Base-by-base conservation (phyloP, 345 rosid genomes). In the Gossypium longicalyx region DNA sequence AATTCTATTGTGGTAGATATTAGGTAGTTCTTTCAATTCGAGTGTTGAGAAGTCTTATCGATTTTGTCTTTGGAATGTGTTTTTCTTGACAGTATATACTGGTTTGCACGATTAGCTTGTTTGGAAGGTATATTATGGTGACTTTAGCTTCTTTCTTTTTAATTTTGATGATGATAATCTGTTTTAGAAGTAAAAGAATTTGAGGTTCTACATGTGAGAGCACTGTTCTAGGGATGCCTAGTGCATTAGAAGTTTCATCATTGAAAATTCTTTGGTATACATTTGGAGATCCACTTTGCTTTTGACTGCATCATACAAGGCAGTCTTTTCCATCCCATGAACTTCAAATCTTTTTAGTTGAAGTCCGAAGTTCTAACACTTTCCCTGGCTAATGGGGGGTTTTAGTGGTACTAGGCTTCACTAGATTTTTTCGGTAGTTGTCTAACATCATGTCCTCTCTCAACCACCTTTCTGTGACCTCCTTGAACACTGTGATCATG, bases 111-210 rank as follows among this genome's bases (percentile, higher is more conserved):
- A 66, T 69, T 47, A 22, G 25, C 16, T 49, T 57, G 57, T 6
- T 65, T 65, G 29, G 29, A 43, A 65, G 52, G 29, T 25, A 48
- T 48, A 68, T 38, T 65, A 19, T 1, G 29, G 9, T 20, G 12
- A 27, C 44, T n/a, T 65, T 65, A 44, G 29, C 11, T 44, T 4
- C 20, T 12, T 66, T 19, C 20, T 12, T 16, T 22, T 62, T 71
- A 34, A 9, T 73, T 58, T 10, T 17, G n/a, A 12, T 65, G 43
- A 4, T 9, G 20, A 62, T 3, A 54, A 38, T 13, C 59, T 7
- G 29, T 59, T 59, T 67, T 51, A 48, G 38, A 59, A 75, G 47
- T 69, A 64, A 45, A 51, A 34, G 67, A 17, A 16, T 16, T 48
- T 66, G 44, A 19, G 56, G 44, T 49, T 69, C 38, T 49, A 1